phyloP scores from a whole-genome alignment of 1,284 basidiomycete genomes.

The Bjerkandera adusta region DNA sequence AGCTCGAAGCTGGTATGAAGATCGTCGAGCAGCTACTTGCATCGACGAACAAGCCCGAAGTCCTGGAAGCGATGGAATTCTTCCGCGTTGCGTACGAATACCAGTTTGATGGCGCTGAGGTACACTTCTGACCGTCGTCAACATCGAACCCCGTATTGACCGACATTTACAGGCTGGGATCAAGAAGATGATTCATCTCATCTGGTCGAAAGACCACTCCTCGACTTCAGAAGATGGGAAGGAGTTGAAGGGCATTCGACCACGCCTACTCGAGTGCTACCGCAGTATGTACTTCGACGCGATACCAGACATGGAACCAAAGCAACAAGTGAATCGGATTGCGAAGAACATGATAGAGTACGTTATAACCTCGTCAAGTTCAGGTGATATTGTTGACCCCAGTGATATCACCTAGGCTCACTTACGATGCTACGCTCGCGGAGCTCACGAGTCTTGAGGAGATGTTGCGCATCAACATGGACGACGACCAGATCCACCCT shows the following conservation, averaged over 20 bases:
- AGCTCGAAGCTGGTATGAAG: constrained; percentile 79
- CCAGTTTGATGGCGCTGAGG: constrained; percentile 75
- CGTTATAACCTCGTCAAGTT: constrained; percentile 27
- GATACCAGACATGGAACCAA: constrained; percentile 65
- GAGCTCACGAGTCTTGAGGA: constrained; percentile 96
- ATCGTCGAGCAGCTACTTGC: constrained; percentile 79
- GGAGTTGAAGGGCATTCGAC: constrained; percentile 87
- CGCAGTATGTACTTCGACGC: constrained; percentile 88
- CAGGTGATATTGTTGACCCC: constrained; percentile 4
- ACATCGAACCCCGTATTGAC: neutral
- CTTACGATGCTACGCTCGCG: constrained; percentile 89
- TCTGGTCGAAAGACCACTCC: constrained; percentile 96
- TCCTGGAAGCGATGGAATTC: constrained; percentile 94
- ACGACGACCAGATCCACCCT: constrained; percentile 74
- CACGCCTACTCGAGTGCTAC: constrained; percentile 90
- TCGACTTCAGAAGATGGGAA: constrained; percentile 84
- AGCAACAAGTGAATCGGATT: constrained; percentile 90
- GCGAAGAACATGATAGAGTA: constrained; percentile 98
- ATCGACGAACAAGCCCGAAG: constrained; percentile 91
- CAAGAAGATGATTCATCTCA: constrained; percentile 95
- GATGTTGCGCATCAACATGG: constrained; percentile 95
- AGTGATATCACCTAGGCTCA: constrained; percentile 65
- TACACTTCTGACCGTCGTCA: constrained; percentile 24
- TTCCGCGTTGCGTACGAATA: constrained; percentile 88
- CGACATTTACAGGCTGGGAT: constrained; percentile 65